phyloP scores from a whole-genome alignment of 805 yeast species.

The Candida sakaeoensis region DNA sequence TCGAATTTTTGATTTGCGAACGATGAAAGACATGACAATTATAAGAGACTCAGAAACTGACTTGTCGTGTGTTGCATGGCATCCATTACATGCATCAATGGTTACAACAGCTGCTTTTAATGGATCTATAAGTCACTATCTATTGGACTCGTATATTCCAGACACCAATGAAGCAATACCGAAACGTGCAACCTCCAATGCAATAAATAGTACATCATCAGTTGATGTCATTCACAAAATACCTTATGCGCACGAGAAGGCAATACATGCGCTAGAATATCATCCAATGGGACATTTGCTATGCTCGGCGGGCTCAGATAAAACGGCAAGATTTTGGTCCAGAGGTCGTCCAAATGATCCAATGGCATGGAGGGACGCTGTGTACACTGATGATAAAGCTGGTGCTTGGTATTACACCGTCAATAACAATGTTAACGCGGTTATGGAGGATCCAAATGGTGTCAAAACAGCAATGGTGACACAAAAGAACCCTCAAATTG shows the following conservation, averaged over 20 bases:
- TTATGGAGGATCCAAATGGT: constrained; percentile 19
- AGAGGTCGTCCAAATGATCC: constrained; percentile 90
- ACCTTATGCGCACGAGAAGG: constrained; percentile 93
- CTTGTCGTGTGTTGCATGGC: constrained; percentile 85
- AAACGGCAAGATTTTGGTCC: constrained; percentile 91
- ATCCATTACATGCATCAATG: constrained; percentile 78
- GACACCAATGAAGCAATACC: constrained; percentile 17
- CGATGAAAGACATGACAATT: constrained; percentile 71
- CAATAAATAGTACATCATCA: constrained; percentile 7
- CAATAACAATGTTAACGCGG: constrained; percentile 43
- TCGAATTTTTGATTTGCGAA: constrained; percentile 81
- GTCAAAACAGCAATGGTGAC: constrained; percentile 5
- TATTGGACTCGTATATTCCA: constrained; percentile 51
- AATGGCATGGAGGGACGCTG: constrained; percentile 73
- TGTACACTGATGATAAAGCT: constrained; percentile 57
- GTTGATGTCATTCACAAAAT: constrained; percentile 54
- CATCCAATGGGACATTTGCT: constrained; percentile 93
- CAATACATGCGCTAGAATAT: constrained; percentile 83
- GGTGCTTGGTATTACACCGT: constrained; percentile 49
- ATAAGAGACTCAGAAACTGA: constrained; percentile 82
- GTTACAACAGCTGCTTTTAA: constrained; percentile 85
- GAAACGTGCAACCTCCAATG: too few species aligned
- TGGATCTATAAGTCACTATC: constrained; percentile 79
- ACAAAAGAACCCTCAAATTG: constrained; percentile 3
- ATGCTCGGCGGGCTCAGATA: constrained; percentile 90